These are phyloP conservation scores for Toxoplasma gondii DNA, from an alignment of 169 alveolate genomes.

Conservation along the genomic window DNA sequence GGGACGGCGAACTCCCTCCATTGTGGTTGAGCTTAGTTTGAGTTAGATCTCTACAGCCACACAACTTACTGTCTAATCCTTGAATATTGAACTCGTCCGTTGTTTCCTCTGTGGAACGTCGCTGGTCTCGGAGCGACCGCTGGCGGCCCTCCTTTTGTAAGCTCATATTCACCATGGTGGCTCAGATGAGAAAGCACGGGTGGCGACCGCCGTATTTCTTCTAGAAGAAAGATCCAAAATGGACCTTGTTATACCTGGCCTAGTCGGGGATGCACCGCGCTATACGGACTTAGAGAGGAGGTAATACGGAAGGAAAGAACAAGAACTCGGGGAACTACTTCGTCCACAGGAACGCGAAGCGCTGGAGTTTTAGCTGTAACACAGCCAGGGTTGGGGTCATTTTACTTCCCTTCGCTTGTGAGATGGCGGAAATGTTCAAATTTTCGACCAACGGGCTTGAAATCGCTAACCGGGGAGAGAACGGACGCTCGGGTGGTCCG, in stretches of 20 bases:
- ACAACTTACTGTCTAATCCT: constrained; percentile 24
- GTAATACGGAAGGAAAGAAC: no score
- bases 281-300: no score
- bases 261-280: no score
- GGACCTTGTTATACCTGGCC: no score
- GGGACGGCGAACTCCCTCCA: no score
- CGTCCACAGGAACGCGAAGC: neutral
- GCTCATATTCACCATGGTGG: constrained; percentile 49
- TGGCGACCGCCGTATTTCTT: neutral
- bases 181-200: neutral
- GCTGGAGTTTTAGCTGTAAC: neutral
- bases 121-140: constrained; percentile 55
- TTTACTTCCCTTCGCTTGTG: neutral
- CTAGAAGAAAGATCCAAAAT: no score
- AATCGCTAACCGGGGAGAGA: neutral
- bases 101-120: constrained; percentile 19
- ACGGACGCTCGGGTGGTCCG: neutral
- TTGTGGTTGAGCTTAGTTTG: no score
- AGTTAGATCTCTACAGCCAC: neutral
- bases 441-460: neutral
- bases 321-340: neutral
- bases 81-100: constrained; percentile 34
- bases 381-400: neutral
- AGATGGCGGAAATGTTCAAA: neutral
- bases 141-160: constrained; percentile 60